Evolutionary conservation across 2,329 filamentous ascomycete genomes (phyloP).

Genomic region (Fusarium albidum): DNA sequence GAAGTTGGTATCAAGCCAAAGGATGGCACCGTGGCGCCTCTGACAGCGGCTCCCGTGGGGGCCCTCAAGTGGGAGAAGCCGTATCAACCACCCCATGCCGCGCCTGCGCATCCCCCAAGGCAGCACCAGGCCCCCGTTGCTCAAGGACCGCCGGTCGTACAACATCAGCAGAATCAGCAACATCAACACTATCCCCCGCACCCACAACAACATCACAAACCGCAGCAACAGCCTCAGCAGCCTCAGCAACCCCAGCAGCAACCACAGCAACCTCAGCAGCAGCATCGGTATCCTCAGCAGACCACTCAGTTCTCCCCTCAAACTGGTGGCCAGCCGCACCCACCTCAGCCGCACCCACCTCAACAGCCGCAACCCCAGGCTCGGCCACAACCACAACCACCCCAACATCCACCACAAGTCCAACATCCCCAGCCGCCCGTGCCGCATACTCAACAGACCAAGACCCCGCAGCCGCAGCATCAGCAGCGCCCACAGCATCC

Average conservation of each 20-base stretch:
- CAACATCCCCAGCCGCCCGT: conserved; percentile 23
- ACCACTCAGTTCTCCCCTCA: conserved; percentile 33
- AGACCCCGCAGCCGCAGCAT: too few relatives aligned
- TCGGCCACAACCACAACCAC: conserved; percentile 29
- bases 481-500: conserved; percentile 32
- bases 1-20: conserved; percentile 44
- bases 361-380: conserved; percentile 32
- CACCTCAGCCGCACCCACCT: conserved; percentile 33
- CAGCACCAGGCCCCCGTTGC: conserved; percentile 37
- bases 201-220: conserved; percentile 22
- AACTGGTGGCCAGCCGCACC: conserved; percentile 29
- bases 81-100: conserved; percentile 46
- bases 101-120: conserved; percentile 37
- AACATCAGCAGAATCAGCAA: conserved; percentile 31
- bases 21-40: conserved; percentile 36
- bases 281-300: conserved; percentile 36
- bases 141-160: conserved; percentile 32
- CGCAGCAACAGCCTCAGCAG: conserved; percentile 22
- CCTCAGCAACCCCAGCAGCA: conserved; percentile 30
- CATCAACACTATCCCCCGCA: conserved; percentile 24
- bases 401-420: conserved; percentile 25
- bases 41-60: conserved; percentile 33
- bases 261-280: conserved; percentile 23
- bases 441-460: conserved; percentile 24
- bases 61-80: conserved; percentile 53